phyloP scores from a whole-genome alignment of 75 land plant species.

The Picea glauca region DNA sequence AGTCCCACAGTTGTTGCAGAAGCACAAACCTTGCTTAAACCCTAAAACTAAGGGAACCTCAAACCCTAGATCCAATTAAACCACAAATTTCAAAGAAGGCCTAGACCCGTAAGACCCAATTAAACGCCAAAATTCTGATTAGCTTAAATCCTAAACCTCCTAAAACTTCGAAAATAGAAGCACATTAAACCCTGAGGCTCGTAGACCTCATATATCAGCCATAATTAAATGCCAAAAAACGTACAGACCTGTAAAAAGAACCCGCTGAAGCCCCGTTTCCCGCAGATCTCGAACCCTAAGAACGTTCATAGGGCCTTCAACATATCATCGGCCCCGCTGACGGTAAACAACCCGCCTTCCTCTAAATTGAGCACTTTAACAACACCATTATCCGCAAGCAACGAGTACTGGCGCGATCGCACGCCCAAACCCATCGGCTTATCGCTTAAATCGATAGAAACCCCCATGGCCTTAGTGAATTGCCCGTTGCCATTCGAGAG shows the following conservation, averaged over 20 bases:
- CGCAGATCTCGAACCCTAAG: not conserved
- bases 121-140: not conserved
- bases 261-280: no score
- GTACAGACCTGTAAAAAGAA: no score
- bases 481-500: constrained; percentile 73
- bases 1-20: no score
- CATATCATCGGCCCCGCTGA: constrained; percentile 80
- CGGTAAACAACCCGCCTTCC: constrained; percentile 73
- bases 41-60: not conserved
- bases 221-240: no score
- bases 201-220: no score
- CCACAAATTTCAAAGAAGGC: not conserved
- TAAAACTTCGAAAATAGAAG: not conserved
- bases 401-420: constrained; percentile 63
- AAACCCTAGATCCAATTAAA: not conserved
- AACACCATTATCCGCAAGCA: constrained; percentile 78
- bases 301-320: constrained; percentile 55
- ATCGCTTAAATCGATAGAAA: constrained; percentile 64
- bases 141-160: not conserved
- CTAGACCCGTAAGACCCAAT: not conserved
- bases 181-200: not conserved
- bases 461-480: constrained; percentile 70
- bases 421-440: constrained; percentile 78
- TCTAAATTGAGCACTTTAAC: constrained; percentile 86
- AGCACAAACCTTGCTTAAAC: no score